Percentiles rank a stretch among this genome's conserved stretches.
phyloP scores from a whole-genome alignment of 169 alveolate genomes.

The Plasmodium adleri region DNA sequence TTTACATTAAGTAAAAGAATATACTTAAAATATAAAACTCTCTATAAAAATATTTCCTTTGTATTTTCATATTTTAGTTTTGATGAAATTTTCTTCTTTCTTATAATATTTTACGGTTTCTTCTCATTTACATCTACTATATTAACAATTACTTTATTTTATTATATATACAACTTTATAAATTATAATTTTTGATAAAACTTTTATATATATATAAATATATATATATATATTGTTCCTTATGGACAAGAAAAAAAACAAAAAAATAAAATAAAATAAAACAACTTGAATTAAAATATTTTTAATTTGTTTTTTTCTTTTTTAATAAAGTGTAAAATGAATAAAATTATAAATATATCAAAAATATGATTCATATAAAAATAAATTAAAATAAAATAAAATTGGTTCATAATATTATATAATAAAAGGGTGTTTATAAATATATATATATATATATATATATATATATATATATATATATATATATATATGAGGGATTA shows the following conservation, averaged over 20 bases:
- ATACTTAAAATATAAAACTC: conserved; percentile 64
- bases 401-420: too few species aligned
- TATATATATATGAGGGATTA: not conserved
- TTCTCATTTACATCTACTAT: conserved; percentile 41
- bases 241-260: not conserved
- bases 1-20: conserved; percentile 65
- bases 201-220: not conserved
- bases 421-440: too few species aligned
- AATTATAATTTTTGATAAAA: conserved; percentile 21
- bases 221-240: not conserved
- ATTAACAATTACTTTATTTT: conserved; percentile 40
- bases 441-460: not conserved
- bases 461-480: not conserved
- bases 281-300: too few species aligned
- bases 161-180: conserved; percentile 73
- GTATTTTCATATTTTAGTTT: conserved; percentile 67
- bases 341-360: too few species aligned
- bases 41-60: conserved; percentile 58
- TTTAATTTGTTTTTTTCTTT: too few species aligned
- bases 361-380: too few species aligned
- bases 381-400: too few species aligned
- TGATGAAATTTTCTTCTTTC: conserved; percentile 72
- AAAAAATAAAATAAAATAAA: not conserved
- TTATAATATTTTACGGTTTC: conserved; percentile 48
- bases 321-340: too few species aligned